These are phyloP conservation scores for Curvularia verruculosa DNA, from an alignment of 2,329 filamentous ascomycete genomes.

Conservation along the genomic window DNA sequence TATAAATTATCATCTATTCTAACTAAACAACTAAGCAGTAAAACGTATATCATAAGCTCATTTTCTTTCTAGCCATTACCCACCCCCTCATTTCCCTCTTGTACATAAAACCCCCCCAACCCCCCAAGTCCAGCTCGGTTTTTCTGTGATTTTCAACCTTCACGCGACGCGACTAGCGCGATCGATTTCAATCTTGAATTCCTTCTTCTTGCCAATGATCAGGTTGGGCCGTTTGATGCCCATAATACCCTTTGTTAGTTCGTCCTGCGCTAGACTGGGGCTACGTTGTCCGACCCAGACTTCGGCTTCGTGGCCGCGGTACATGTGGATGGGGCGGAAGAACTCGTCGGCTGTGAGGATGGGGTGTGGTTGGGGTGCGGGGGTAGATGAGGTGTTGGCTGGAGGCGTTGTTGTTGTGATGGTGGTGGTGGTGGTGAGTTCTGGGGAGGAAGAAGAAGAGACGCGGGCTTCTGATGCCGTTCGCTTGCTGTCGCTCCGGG, in stretches of 20 bases:
- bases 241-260: conserved; percentile 12
- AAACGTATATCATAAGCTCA: not conserved
- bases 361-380: too few species aligned
- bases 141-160: not conserved
- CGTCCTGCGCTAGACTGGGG: conserved; percentile 22
- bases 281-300: conserved; percentile 32
- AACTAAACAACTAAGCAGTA: too few species aligned
- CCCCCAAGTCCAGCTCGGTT: not conserved
- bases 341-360: conserved; percentile 26
- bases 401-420: too few species aligned
- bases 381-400: conserved; percentile 11
- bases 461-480: conserved; percentile 2
- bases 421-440: too few species aligned
- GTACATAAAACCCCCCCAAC: too few species aligned
- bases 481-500: conserved; percentile 12
- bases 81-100: too few species aligned
- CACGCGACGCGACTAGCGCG: conserved; percentile 22
- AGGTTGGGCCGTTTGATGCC: conserved; percentile 22
- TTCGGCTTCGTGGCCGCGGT: conserved; percentile 28
- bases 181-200: conserved; percentile 38
- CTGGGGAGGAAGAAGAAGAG: not conserved
- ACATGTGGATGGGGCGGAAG: conserved; percentile 32
- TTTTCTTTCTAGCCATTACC: too few species aligned
- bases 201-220: conserved; percentile 42
- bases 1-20: too few species aligned